Percentiles rank a stretch among this genome's conserved stretches.
These are phyloP conservation scores for Fusarium palustre DNA, from an alignment of 2,329 filamentous ascomycete genomes.

Conservation along the genomic window DNA sequence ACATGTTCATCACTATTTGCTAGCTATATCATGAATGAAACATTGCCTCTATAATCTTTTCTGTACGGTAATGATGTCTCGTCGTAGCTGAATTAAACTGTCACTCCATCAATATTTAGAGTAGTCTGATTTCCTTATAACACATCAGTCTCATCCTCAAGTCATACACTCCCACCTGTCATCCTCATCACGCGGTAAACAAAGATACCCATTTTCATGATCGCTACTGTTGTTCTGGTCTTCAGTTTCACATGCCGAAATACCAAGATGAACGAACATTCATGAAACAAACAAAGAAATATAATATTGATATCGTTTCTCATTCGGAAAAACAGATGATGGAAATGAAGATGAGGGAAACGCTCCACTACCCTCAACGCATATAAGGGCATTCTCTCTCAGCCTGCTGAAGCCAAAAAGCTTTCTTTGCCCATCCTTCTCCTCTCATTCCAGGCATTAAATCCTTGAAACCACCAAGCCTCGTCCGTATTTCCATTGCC, in stretches of 20 bases:
- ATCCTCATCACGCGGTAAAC: not conserved
- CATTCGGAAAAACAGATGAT: conserved; percentile 31
- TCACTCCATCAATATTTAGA: accelerated
- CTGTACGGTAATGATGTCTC: not conserved
- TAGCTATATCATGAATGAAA: conserved; percentile 4
- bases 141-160: not conserved
- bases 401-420: conserved; percentile 6
- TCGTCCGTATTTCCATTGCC: conserved; percentile 7
- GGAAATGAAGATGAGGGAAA: conserved; percentile 28
- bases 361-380: conserved; percentile 14
- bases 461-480: conserved; percentile 25
- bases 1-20: not conserved
- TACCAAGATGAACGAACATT: not conserved
- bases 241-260: not conserved
- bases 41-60: not conserved
- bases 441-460: conserved; percentile 30
- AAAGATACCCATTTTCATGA: not conserved
- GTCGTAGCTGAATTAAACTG: not conserved
- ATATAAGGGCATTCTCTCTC: conserved; percentile 19
- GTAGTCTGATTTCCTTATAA: not conserved
- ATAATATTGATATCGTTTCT: conserved; percentile 45
- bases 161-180: too few species aligned
- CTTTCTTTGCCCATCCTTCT: not conserved
- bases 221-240: not conserved
- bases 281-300: conserved; percentile 37